Base-by-base conservation (phyloP, 2,329 filamentous ascomycete genomes). In the Fonsecaea multimorphosa region DNA sequence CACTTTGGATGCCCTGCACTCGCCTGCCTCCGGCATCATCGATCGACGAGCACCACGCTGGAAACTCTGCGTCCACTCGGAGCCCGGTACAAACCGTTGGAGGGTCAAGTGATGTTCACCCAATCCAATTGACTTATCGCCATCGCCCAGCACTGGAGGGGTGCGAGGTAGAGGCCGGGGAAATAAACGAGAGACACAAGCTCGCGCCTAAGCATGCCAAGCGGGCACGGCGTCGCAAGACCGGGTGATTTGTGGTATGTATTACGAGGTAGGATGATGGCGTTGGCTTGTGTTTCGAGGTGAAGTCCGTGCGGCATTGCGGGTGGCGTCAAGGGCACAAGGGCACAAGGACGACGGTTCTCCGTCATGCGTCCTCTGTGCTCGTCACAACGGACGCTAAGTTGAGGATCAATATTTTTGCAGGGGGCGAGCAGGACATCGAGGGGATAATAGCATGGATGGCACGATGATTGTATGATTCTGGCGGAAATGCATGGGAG, bases 51-150 rank as follows among this genome's bases (percentile, higher is more conserved):
- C 44, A 24, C 19, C 44, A 19, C 44, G 44, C 6, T 49, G 19
- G 9, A 49, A 49, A 49, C 44, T 19, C 44, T 19, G 44, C 44
- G 19, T 24, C 44, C 19, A 9, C 6, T 49, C 24, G 22, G 12
- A 49, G 12, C 44, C 24, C 24, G 44, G 22, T 22, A 12, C 44
- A 24, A 24, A 49, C 24, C 5, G 44, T 11, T 19, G n/a, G n/a
- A 32, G 29, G 56, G 36, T 58, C 56, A 58, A 58, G 56, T 58
- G 56, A 58, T 58, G 27, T 24, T 24, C 14, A n/a, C 49, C 56
- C 24, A 44, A 49, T 49, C 38, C 38, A 19, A n/a, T 9, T 2
- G 14, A 54, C 19, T 24, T 44, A 29, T 29, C 19, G 24, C 38
- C 22, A 40, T 40, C 29, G 8, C 19, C 11, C 34, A 24, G 32